A percentile compares a stretch with the other conserved stretches of the same genome.
These are phyloP conservation scores for Beauveria bassiana DNA, from an alignment of 2,329 filamentous ascomycete species.

Conservation along the genomic window DNA sequence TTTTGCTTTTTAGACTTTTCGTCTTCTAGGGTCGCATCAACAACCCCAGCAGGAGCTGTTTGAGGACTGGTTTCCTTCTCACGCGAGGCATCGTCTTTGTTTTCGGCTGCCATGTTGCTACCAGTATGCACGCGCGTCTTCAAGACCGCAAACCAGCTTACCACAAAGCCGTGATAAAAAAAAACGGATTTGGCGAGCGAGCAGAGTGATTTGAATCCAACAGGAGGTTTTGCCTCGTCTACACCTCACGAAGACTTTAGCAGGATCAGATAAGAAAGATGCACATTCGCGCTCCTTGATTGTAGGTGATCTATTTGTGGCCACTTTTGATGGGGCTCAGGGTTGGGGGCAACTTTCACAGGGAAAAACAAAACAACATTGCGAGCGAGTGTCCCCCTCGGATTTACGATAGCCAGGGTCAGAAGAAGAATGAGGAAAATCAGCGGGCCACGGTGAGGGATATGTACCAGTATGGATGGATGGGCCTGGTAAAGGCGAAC, in stretches of 20 bases:
- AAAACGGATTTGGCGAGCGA: neutral
- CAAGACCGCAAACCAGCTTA: neutral
- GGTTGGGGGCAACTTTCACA: too few relatives aligned
- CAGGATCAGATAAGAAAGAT: neutral
- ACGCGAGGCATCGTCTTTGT: neutral
- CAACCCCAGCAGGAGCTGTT: neutral
- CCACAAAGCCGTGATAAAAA: neutral
- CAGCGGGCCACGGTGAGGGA: too few relatives aligned
- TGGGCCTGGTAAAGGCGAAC: too few relatives aligned
- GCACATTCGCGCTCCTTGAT: too few relatives aligned
- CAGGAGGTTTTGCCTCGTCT: neutral
- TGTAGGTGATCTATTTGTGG: too few relatives aligned
- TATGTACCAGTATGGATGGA: too few relatives aligned
- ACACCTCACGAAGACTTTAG: neutral
- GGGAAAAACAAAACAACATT: too few relatives aligned
- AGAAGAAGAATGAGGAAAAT: too few relatives aligned
- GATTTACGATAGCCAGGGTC: too few relatives aligned
- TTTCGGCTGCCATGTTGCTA: neutral
- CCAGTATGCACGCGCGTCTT: neutral
- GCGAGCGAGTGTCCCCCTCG: too few relatives aligned
- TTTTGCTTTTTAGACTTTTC: neutral
- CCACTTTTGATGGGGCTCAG: too few relatives aligned
- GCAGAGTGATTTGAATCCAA: too few relatives aligned
- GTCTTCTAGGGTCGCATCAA: neutral
- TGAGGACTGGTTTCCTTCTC: neutral